Conservation (phyloP, 164 flowering plant genomes). For the Magnolia kwangsiensis region DNA sequence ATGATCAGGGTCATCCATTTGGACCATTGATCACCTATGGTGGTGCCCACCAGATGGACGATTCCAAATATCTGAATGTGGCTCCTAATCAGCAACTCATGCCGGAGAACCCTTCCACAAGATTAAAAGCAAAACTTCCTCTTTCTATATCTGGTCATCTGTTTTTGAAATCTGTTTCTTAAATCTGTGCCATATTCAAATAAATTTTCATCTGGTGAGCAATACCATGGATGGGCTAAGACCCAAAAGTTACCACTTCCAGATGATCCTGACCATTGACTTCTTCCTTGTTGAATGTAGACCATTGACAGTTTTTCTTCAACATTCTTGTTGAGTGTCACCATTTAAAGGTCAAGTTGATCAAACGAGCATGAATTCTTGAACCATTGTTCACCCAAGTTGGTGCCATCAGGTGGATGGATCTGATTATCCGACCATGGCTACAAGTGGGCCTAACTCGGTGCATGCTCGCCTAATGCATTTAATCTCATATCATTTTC, state of each 20-base stretch:
- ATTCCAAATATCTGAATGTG: background rate
- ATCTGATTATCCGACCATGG: background rate
- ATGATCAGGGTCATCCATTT: too few relatives aligned
- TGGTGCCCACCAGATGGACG: too few relatives aligned
- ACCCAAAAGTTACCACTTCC: background rate
- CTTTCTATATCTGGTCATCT: too few relatives aligned
- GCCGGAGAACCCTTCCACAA: too few relatives aligned
- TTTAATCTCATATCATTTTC: too few relatives aligned
- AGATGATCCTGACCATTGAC: background rate
- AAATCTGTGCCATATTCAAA: background rate
- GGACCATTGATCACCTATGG: too few relatives aligned
- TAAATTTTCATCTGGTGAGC: background rate
- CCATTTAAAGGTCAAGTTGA: background rate
- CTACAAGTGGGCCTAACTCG: too few relatives aligned
- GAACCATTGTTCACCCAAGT: background rate
- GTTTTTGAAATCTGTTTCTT: background rate
- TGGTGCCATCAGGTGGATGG: background rate
- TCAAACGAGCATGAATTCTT: background rate
- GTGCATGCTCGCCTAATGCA: too few relatives aligned
- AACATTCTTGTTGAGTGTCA: background rate
- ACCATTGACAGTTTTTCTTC: background rate
- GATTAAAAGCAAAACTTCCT: too few relatives aligned
- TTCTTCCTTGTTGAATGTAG: background rate
- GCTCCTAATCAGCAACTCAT: background rate
- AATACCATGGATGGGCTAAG: background rate